Evolutionary conservation across 441 rosid genomes (phyloP).

Genomic region (Erodium texanum): DNA sequence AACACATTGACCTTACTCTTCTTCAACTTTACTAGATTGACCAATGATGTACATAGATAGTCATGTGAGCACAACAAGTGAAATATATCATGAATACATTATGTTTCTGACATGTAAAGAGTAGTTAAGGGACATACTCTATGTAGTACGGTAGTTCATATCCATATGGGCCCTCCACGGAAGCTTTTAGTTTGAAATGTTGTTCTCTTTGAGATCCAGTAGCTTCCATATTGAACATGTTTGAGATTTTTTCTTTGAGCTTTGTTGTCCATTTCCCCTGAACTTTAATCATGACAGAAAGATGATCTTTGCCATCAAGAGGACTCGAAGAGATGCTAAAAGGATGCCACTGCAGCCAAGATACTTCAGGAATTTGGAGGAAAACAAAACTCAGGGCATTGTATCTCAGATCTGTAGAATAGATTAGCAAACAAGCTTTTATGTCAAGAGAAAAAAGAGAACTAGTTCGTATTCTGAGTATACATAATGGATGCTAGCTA

Average conservation of each 20-base stretch:
- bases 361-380: constrained; percentile 63
- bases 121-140: background rate
- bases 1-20: constrained; percentile 4
- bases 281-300: constrained; percentile 52
- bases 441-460: background rate
- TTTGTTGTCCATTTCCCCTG: constrained; percentile 55
- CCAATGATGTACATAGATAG: background rate
- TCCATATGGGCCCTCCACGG: constrained; percentile 61
- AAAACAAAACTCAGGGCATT: constrained; percentile 83
- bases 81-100: background rate
- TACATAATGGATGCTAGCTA: too few species aligned
- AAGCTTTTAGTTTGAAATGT: constrained; percentile 41
- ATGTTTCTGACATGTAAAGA: background rate
- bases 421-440: background rate
- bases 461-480: background rate
- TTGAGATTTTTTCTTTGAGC: constrained; percentile 36
- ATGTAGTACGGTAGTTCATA: constrained; percentile 65
- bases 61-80: background rate
- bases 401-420: constrained; percentile 45
- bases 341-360: constrained; percentile 74
- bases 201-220: constrained; percentile 15
- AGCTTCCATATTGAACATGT: constrained; percentile 24
- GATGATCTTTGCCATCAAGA: constrained; percentile 44
- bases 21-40: constrained; percentile 16
- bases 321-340: constrained; percentile 66